Evolutionary conservation across 805 yeast genomes (phyloP), one percentile per base, ranked within the genome.

Genomic region (Metschnikowia lachancei): DNA sequence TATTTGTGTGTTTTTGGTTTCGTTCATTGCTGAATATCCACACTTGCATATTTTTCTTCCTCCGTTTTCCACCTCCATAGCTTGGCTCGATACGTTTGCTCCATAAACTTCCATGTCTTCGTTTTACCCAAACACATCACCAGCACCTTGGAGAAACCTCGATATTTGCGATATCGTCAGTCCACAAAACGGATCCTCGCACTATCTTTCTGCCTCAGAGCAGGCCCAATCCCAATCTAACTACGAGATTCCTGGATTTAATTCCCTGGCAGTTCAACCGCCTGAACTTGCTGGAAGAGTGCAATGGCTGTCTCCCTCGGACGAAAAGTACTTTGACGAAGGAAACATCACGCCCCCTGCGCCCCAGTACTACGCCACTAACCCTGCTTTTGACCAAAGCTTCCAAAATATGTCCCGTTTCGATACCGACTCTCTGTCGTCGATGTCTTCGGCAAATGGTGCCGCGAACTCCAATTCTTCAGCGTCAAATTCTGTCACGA

Each of bases 81-180:
- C 8, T 22, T 22, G 24, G 4, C 24, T 22, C 8, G 24, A 22
- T 22, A n/a, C n/a, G n/a, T 22, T 22, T 22, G 24, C 24, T 22
- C 24, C 24, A n/a, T n/a, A n/a, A n/a, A n/a, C 28, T 8, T 5
- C 28, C 26, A 44, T 44, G 47, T 38, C 47, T 14, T 39, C 47
- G 3, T 35, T 39, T 18, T 16, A 45, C 5, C 8, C 43, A 13
- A 12, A 36, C 11, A 13, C 13, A 24, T 41, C 28, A 12, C 29
- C 13, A 3, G 16, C n/a, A 7, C 13, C 37, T 11, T 45, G 44
- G 34, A 18, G 22, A 35, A 22, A 45, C 30, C 46, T 39, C 2
- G 50, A 46, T 13, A 46, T 46, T 17, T 47, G 50, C 35, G 50
- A 47, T 18, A 38, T 47, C 18, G 44, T 38, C 12, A 34, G 41